phyloP scores from a whole-genome alignment of 768 basidiomycete species.

The Trametes villosa region DNA sequence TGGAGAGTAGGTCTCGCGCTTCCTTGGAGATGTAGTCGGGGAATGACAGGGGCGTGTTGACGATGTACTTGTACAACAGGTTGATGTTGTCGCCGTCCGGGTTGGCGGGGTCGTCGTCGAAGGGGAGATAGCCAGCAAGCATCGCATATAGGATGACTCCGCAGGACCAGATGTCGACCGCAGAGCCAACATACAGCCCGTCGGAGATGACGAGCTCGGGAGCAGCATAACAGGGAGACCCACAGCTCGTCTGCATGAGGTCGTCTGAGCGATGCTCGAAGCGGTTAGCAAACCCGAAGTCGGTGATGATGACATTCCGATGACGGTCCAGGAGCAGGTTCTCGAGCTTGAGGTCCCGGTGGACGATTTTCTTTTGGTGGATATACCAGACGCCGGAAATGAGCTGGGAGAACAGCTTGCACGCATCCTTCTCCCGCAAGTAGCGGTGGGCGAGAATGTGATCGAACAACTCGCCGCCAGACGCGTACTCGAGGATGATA shows the following conservation, averaged over 20 bases:
- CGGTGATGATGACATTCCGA: constrained; percentile 98
- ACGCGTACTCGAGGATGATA: constrained; percentile 98
- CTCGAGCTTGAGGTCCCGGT: constrained; percentile 98
- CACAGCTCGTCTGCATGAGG: constrained; percentile 98
- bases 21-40: constrained; percentile 91
- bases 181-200: constrained; percentile 94
- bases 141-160: constrained; percentile 97
- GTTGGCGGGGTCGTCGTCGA: constrained; percentile 98
- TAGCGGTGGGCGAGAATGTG: constrained; percentile 98
- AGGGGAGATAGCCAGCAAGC: constrained; percentile 97
- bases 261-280: constrained; percentile 94
- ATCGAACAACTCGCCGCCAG: constrained; percentile 98
- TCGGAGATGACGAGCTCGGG: constrained; percentile 98
- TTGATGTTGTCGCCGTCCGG: constrained; percentile 99
- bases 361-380: constrained; percentile 98
- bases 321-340: constrained; percentile 96
- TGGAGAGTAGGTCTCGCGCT: constrained; percentile 80
- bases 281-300: constrained; percentile 98
- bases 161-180: constrained; percentile 98
- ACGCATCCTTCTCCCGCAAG: constrained; percentile 91
- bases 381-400: constrained; percentile 99
- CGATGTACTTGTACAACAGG: constrained; percentile 96
- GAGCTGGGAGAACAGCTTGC: constrained; percentile 96
- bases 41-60: constrained; percentile 95
- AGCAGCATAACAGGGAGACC: constrained; percentile 97